Conservation (phyloP, 768 basidiomycete species). For the Lentinula edodes region DNA sequence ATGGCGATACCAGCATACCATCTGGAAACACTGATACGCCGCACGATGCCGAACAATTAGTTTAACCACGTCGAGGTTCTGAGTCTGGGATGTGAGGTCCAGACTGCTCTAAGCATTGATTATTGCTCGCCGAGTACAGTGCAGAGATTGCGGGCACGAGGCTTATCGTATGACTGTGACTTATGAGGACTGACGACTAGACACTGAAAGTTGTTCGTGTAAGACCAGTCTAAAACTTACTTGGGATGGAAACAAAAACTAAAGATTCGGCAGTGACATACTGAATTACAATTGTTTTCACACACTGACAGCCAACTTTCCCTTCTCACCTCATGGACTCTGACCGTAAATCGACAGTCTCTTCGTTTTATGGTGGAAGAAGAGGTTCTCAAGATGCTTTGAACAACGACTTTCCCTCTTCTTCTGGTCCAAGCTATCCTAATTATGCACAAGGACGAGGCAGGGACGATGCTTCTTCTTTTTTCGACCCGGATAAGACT, state of each 20-base stretch:
- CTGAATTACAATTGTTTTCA: background rate
- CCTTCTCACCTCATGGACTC: slow-evolving; percentile 47
- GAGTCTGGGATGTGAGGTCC: too few species aligned
- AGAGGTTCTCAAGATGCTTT: slow-evolving; percentile 59
- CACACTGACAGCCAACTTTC: background rate
- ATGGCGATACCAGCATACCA: too few species aligned
- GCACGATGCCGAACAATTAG: too few species aligned
- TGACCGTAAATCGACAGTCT: slow-evolving; percentile 74
- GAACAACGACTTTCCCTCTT: slow-evolving; percentile 44
- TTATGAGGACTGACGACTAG: too few species aligned
- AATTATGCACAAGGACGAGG: slow-evolving; percentile 27
- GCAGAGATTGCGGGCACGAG: too few species aligned
- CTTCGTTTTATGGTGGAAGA: slow-evolving; percentile 71
- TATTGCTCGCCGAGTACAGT: too few species aligned
- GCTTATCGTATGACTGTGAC: too few species aligned
- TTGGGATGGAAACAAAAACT: background rate
- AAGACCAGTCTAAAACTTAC: too few species aligned
- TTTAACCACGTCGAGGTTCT: too few species aligned
- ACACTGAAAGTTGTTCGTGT: too few species aligned
- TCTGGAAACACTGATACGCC: too few species aligned
- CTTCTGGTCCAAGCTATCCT: slow-evolving; percentile 18
- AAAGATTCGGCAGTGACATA: background rate
- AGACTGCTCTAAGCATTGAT: too few species aligned
- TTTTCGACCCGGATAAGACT: slow-evolving; percentile 46
- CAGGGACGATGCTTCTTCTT: slow-evolving; percentile 67